These are phyloP conservation scores for Rhodotorula glutinis DNA, from an alignment of 1,284 basidiomycete genomes.

Conservation along the genomic window DNA sequence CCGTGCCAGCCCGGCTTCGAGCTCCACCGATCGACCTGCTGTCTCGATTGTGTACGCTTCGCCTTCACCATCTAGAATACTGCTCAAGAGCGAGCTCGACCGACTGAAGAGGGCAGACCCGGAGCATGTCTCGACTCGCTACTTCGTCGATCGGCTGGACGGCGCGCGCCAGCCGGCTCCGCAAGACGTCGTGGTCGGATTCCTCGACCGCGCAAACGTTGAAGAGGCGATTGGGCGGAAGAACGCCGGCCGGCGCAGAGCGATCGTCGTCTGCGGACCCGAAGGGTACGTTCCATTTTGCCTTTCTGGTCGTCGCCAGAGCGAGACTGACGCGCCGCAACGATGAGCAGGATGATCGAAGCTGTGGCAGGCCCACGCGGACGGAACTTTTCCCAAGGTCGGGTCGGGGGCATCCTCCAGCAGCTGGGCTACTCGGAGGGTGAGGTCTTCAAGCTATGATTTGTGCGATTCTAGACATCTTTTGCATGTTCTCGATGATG, in stretches of 20 bases:
- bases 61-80: conserved; percentile 60
- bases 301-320: neutral
- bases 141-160: conserved; percentile 62
- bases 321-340: conserved; percentile 5
- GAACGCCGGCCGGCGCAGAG: conserved; percentile 1
- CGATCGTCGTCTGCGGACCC: conserved; percentile 63
- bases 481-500: neutral
- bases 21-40: conserved; percentile 33
- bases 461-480: neutral
- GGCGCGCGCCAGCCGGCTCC: neutral
- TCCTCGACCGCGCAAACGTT: conserved; percentile 57
- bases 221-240: conserved; percentile 50
- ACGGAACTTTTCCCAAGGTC: conserved; percentile 68
- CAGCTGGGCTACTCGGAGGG: conserved; percentile 61
- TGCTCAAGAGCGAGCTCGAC: conserved; percentile 59
- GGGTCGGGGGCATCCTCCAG: conserved; percentile 63
- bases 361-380: conserved; percentile 72
- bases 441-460: conserved; percentile 67
- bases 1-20: conserved; percentile 23
- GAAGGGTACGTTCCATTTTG: conserved; percentile 54
- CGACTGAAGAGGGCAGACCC: conserved; percentile 56
- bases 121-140: conserved; percentile 56
- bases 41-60: conserved; percentile 69
- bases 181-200: conserved; percentile 52
- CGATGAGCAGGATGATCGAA: conserved; percentile 61